phyloP scores from a whole-genome alignment of 2,329 filamentous ascomycete genomes.

The Hypocreales sp. region DNA sequence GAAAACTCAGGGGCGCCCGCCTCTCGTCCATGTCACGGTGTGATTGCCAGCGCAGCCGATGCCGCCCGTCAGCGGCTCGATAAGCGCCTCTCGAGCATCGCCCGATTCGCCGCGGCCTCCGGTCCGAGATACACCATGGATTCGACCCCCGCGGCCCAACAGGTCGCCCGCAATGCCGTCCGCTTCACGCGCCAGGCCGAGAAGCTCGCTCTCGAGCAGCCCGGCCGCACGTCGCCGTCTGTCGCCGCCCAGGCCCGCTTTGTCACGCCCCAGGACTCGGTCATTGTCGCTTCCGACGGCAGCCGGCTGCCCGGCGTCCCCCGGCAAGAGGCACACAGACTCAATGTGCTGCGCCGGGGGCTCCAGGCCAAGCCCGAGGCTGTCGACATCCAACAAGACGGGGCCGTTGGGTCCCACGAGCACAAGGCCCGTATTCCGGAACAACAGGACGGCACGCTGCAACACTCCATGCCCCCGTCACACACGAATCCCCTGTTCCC shows the following conservation, averaged over 20 bases:
- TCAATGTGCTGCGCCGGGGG: slow-evolving; percentile 47
- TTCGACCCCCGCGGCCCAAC: too few species aligned
- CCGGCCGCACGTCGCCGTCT: slow-evolving; percentile 11
- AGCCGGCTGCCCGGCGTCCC: slow-evolving; percentile 53
- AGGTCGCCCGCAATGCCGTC: slow-evolving; percentile 27
- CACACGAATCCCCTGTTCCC: slow-evolving; percentile 73
- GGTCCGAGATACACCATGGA: too few species aligned
- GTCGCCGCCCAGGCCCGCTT: slow-evolving; percentile 48
- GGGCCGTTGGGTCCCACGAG: too few species aligned
- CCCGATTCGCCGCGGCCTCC: too few species aligned
- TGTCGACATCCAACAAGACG: too few species aligned
- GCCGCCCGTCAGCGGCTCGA: too few species aligned
- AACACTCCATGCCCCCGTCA: slow-evolving; percentile 41
- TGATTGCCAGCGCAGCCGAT: too few species aligned
- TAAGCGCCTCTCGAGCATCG: too few species aligned
- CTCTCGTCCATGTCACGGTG: too few species aligned
- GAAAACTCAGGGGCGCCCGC: too few species aligned
- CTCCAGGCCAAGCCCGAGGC: slow-evolving; percentile 17
- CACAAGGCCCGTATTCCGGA: too few species aligned
- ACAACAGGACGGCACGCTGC: too few species aligned
- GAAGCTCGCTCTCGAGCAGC: slow-evolving; percentile 31
- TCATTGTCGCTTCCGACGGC: slow-evolving; percentile 54
- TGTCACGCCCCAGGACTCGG: slow-evolving; percentile 54
- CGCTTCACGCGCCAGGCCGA: slow-evolving; percentile 47
- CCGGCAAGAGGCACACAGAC: slow-evolving; percentile 50